phyloP scores from a whole-genome alignment of 2,329 filamentous ascomycete genomes.

The Cladobotryum protrusum region DNA sequence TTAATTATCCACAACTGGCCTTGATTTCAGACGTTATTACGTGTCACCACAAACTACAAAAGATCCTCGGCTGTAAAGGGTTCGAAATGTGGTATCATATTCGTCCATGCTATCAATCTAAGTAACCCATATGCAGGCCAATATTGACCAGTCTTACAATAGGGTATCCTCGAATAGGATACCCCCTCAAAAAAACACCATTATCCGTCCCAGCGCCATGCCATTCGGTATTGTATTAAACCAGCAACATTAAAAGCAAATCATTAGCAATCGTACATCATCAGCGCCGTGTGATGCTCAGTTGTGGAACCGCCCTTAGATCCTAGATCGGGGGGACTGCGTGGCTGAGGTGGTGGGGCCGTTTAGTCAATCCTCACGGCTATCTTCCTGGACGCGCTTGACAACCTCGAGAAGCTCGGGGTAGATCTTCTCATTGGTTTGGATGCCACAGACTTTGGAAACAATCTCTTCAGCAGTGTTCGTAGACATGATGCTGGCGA shows the following conservation, averaged over 20 bases:
- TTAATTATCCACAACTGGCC: too few relatives aligned
- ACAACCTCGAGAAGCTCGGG: constrained; percentile 70
- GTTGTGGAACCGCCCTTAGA: background rate
- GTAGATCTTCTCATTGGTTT: constrained; percentile 71
- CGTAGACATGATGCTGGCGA: constrained; percentile 78
- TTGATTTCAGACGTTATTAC: background rate
- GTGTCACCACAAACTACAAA: background rate
- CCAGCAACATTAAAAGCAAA: constrained; percentile 4
- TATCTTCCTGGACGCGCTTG: constrained; percentile 71
- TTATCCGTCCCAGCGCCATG: constrained; percentile 17
- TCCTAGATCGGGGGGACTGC: background rate
- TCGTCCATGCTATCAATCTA: constrained; percentile 1
- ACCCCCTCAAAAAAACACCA: background rate
- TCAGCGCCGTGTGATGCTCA: constrained; percentile 3
- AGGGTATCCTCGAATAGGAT: background rate
- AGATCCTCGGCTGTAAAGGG: background rate
- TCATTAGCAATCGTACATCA: constrained; percentile 11
- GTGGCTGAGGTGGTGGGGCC: background rate
- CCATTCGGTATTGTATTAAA: constrained; percentile 12
- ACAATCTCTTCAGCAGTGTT: constrained; percentile 69
- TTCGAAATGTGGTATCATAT: constrained; percentile 1
- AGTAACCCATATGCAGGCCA: background rate
- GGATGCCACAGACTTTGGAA: constrained; percentile 73
- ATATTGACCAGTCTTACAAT: background rate
- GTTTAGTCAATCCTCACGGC: constrained; percentile 37